Conservation (phyloP, 352 stramenopile genomes). For the Globisporangium apiculatum region DNA sequence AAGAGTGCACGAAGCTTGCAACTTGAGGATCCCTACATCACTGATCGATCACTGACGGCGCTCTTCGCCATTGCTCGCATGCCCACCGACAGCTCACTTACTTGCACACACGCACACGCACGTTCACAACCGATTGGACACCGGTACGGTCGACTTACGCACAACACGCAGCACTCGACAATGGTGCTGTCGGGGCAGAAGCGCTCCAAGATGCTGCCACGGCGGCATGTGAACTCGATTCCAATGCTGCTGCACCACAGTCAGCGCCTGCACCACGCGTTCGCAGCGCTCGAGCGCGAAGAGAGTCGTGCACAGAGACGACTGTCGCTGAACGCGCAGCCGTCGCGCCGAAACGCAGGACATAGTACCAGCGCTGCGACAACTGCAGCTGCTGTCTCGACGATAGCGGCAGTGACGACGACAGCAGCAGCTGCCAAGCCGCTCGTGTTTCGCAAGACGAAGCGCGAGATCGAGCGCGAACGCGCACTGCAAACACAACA, state of each 20-base stretch:
- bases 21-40: too few relatives aligned
- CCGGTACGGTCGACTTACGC: too few relatives aligned
- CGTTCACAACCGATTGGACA: neutral
- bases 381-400: slow-evolving; percentile 1
- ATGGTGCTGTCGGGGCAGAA: slow-evolving; percentile 8
- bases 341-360: slow-evolving; percentile 11
- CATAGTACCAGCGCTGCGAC: slow-evolving; percentile 4
- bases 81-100: too few relatives aligned
- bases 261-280: slow-evolving; percentile 22
- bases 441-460: slow-evolving; percentile 48
- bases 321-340: slow-evolving; percentile 5
- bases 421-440: slow-evolving; percentile 19
- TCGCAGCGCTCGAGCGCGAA: slow-evolving; percentile 29
- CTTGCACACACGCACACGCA: neutral
- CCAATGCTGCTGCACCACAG: slow-evolving; percentile 27
- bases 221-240: slow-evolving; percentile 24
- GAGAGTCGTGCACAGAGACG: slow-evolving; percentile 21
- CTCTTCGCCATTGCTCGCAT: too few relatives aligned
- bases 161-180: neutral
- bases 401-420: neutral
- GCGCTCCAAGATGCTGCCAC: slow-evolving; percentile 34
- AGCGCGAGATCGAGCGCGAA: slow-evolving; percentile 43
- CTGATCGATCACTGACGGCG: too few relatives aligned
- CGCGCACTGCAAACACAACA: slow-evolving; percentile 12
- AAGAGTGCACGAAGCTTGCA: too few relatives aligned